Evolutionary conservation across 306 rosid genomes (phyloP), one percentile per base, ranked within the genome.

Genomic region (Dicorynia guianensis): DNA sequence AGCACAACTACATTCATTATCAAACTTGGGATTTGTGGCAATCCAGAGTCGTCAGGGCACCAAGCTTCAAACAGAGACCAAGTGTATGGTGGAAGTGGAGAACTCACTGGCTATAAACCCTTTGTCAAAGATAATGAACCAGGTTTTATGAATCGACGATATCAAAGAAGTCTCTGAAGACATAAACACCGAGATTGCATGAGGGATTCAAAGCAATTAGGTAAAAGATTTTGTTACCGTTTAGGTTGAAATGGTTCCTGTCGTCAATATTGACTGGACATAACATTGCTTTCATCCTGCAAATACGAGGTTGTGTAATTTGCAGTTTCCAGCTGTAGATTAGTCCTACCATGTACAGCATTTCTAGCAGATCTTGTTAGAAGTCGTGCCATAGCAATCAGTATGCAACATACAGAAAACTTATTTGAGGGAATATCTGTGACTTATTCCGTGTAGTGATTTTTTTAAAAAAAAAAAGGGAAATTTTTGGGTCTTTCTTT

Each of bases 11-110:
- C 87, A 72, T 86, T 96, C 72, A 79, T 95, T 3, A 85, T 92
- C 62, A 92, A 86, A 75, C 97, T 95, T 18, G 97, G 93, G 80
- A 87, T 75, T 49, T 87, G 84, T 72, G 75, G 79, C 79, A 83
- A 66, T 43, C 76, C 83, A 57, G 97, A 87, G 63, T n/a, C 82
- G 14, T n/a, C 86, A 19, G 79, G 67, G 53, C 83, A 71, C 49
- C 86, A 80, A 73, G 78, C 78, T 63, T 71, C 76, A 5, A 77
- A 85, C 43, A 40, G 76, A 67, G 67, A 78, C 36, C 79, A 81
- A 74, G 80, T 85, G 67, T 81, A 80, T 65, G 84, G 83, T 50
- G 85, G 92, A 82, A 92, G 97, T 66, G 96, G 87, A 53, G 87
- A 91, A 81, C 92, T 84, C 12, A 71, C 84, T 35, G 84, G 85